Conservation (phyloP, 2,329 filamentous ascomycete species). For the Pyrenochaeta sp. region DNA sequence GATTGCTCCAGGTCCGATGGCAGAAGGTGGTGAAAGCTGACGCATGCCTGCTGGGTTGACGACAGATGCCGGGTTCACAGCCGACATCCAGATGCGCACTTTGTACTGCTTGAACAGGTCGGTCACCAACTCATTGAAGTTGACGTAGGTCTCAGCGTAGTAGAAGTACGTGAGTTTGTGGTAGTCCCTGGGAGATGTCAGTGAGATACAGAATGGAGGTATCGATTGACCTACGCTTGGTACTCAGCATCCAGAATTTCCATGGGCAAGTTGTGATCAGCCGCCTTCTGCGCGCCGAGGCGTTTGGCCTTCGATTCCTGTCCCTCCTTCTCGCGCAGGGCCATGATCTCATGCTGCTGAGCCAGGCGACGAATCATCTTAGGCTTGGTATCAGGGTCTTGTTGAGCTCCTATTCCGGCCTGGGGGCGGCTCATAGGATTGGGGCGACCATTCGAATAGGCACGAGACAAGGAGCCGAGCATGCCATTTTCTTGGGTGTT, state of each 20-base stretch:
- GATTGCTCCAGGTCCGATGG: slow-evolving; percentile 48
- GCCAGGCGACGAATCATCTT: slow-evolving; percentile 97
- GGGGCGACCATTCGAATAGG: slow-evolving; percentile 40
- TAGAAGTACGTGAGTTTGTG: slow-evolving; percentile 99
- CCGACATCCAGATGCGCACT: slow-evolving; percentile 99
- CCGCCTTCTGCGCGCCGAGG: slow-evolving; percentile 94
- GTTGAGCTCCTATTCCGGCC: slow-evolving; percentile 56
- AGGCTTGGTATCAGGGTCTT: slow-evolving; percentile 79
- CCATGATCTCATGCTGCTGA: slow-evolving; percentile 87
- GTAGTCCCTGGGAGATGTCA: slow-evolving; percentile 75
- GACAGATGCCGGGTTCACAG: slow-evolving; percentile 97
- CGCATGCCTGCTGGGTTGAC: slow-evolving; percentile 44
- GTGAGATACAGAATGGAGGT: slow-evolving; percentile 33
- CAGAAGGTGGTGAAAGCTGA: slow-evolving; percentile 46
- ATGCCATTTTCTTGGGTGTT: slow-evolving; percentile 51
- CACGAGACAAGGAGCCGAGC: slow-evolving; percentile 49
- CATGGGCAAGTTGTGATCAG: slow-evolving; percentile 94
- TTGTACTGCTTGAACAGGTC: slow-evolving; percentile 99
- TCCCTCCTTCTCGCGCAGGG: slow-evolving; percentile 92
- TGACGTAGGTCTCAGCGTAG: slow-evolving; percentile 97
- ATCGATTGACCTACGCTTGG: slow-evolving; percentile 78
- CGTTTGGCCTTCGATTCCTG: slow-evolving; percentile 98
- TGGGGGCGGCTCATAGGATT: slow-evolving; percentile 53
- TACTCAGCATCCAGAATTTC: slow-evolving; percentile 98
- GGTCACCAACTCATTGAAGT: slow-evolving; percentile 97